Percentiles rank a stretch among this genome's conserved stretches.
phyloP scores from a whole-genome alignment of 805 yeast genomes.

The Ogataea ganodermae region DNA sequence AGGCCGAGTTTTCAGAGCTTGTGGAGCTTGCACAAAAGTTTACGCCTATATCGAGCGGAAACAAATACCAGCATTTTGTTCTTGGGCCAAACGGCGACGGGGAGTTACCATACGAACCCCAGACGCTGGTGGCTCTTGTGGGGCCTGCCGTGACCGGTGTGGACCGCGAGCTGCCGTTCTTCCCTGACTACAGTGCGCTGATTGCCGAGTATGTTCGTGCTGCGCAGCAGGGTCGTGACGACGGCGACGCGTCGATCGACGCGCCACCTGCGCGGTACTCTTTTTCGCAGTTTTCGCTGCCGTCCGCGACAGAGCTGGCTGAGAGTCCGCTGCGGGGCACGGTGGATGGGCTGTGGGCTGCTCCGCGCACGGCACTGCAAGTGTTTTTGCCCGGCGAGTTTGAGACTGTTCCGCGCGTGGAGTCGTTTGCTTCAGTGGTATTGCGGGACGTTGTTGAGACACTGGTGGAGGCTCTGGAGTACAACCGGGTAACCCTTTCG shows the following conservation, averaged over 20 bases:
- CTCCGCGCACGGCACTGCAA: constrained; percentile 61
- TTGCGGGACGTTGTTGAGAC: constrained; percentile 78
- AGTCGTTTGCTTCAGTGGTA: constrained; percentile 56
- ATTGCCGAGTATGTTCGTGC: constrained; percentile 19
- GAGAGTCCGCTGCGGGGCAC: not conserved
- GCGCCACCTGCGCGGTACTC: constrained; percentile 2
- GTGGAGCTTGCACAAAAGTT: constrained; percentile 43
- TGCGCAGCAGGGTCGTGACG: too few relatives aligned
- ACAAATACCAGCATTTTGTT: constrained; percentile 39
- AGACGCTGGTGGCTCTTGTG: constrained; percentile 49
- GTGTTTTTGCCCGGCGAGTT: constrained; percentile 59
- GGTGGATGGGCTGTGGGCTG: constrained; percentile 66
- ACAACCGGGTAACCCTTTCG: constrained; percentile 85
- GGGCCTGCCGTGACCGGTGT: constrained; percentile 52
- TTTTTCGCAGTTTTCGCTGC: not conserved
- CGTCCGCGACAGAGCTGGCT: not conserved
- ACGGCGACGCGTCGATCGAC: constrained; percentile 8
- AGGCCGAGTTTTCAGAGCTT: constrained; percentile 43
- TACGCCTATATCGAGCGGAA: constrained; percentile 2
- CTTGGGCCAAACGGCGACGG: constrained; percentile 33
- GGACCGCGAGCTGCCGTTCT: constrained; percentile 43
- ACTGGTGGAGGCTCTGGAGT: constrained; percentile 75
- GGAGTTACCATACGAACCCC: constrained; percentile 51
- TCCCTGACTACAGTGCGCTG: constrained; percentile 37
- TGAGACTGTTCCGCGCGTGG: constrained; percentile 64